Evolutionary conservation across 208 protist species (phyloP), one percentile per base, ranked within the genome.

Genomic region (Naegleria fowleri): DNA sequence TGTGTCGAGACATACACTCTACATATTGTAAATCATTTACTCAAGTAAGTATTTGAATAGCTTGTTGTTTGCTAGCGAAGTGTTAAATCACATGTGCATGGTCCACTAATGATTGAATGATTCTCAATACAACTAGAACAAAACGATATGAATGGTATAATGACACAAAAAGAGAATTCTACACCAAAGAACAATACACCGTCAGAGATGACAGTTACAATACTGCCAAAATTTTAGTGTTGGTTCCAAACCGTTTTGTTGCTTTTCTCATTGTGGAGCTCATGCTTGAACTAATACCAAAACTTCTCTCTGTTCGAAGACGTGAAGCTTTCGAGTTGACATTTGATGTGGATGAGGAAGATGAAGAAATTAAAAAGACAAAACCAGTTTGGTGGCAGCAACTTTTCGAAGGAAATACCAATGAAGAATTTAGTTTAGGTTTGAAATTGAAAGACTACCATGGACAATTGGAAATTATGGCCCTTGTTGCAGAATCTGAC

Each of bases 371-470:
- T 83, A 38, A 89, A 92, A 5, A 86, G 83, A 7, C 22, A 93
- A 95, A 97, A 52, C 95, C 96, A 58, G 93, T 93, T 25, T 97
- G 98, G 90, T 99, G 96, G 92, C 94, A 96, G 92, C 92, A 96
- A 55, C 93, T 96, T 91, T 99, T 99, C 89, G 94, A 96, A 52
- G 98, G 98, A 84, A 99, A 99, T 93, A 97, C 97, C 83, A 97
- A 99, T 91, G 98, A 99, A 93, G 93, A 95, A 84, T 99, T 99
- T 94, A 96, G 96, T 90, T 94, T 99, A 16, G 98, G 98, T 16
- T 90, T 99, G 13, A 94, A 94, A 33, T 87, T 97, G n/a, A 90
- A 91, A 16, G 90, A 92, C 5, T 5, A 40, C 41, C 25, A 86
- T 52, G 89, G 89, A 40, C 51, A 85, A 41, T 55, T 58, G 5